A percentile compares a stretch with the other conserved stretches of the same genome.
These are phyloP conservation scores for Jamesozyma hellenica DNA, from an alignment of 805 yeast species.

Conservation along the genomic window DNA sequence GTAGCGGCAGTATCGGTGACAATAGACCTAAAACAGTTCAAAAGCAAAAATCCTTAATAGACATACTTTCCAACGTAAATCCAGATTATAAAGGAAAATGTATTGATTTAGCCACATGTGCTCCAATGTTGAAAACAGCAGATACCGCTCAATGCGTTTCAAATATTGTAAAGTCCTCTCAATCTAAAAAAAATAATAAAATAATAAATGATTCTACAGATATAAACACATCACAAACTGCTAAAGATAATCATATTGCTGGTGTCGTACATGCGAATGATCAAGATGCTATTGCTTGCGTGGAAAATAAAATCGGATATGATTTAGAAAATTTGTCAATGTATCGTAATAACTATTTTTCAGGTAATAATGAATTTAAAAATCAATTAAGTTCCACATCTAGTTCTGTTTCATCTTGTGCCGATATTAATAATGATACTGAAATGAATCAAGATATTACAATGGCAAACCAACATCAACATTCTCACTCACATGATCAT, in stretches of 20 bases:
- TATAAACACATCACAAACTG: background rate
- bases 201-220: no score
- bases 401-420: background rate
- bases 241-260: background rate
- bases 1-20: background rate
- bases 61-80: slow-evolving; percentile 8
- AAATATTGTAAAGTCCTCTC: slow-evolving; percentile 1
- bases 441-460: no score
- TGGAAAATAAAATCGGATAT: slow-evolving; percentile 29
- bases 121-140: slow-evolving; percentile 8
- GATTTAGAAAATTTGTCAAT: slow-evolving; percentile 28
- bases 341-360: slow-evolving; percentile 25
- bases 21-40: background rate
- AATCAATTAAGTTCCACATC: background rate
- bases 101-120: slow-evolving; percentile 10
- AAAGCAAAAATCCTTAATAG: slow-evolving; percentile 9
- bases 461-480: no score
- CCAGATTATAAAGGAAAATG: slow-evolving; percentile 5
- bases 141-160: slow-evolving; percentile 11
- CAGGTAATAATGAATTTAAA: slow-evolving; percentile 4
- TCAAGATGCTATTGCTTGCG: slow-evolving; percentile 16
- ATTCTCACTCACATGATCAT: background rate
- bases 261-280: no score
- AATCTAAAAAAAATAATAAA: background rate
- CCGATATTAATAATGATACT: no score